Percentiles rank a stretch among this genome's conserved stretches.
Evolutionary conservation across 805 yeast species (phyloP).

Genomic region (Monosporozyma unispora): DNA sequence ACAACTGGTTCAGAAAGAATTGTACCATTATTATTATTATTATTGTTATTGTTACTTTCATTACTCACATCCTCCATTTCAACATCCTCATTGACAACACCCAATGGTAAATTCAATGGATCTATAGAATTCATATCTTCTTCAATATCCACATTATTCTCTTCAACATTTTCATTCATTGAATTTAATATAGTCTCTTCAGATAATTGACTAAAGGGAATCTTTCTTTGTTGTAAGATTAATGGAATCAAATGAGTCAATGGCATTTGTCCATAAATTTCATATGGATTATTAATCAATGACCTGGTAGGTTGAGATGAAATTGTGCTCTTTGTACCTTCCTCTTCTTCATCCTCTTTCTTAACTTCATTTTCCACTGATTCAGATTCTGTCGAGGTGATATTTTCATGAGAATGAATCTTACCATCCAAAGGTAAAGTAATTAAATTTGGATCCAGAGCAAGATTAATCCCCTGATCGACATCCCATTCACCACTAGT

Average conservation of each 20-base stretch:
- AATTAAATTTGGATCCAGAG: slow-evolving; percentile 29
- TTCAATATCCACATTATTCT: neutral
- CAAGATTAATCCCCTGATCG: slow-evolving; percentile 20
- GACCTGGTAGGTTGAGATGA: slow-evolving; percentile 4
- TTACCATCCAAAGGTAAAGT: slow-evolving; percentile 11
- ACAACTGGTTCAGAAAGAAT: neutral
- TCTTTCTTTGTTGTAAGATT: slow-evolving; percentile 33
- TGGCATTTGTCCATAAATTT: slow-evolving; percentile 31
- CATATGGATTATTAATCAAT: slow-evolving; percentile 26
- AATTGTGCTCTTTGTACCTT: neutral
- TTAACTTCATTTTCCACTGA: neutral
- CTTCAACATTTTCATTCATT: neutral
- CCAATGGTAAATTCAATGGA: neutral
- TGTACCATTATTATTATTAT: neutral
- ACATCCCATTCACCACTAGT: neutral
- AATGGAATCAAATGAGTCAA: slow-evolving; percentile 50
- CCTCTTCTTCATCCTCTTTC: neutral
- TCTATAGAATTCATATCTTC: neutral
- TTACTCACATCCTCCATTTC: neutral
- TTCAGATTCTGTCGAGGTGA: neutral
- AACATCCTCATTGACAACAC: neutral
- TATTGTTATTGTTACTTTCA: neutral
- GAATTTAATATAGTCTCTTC: slow-evolving; percentile 3
- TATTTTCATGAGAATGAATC: neutral
- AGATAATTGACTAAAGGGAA: slow-evolving; percentile 8